Evolutionary conservation across 768 basidiomycete genomes (phyloP).

Genomic region (Dendrothele bispora): DNA sequence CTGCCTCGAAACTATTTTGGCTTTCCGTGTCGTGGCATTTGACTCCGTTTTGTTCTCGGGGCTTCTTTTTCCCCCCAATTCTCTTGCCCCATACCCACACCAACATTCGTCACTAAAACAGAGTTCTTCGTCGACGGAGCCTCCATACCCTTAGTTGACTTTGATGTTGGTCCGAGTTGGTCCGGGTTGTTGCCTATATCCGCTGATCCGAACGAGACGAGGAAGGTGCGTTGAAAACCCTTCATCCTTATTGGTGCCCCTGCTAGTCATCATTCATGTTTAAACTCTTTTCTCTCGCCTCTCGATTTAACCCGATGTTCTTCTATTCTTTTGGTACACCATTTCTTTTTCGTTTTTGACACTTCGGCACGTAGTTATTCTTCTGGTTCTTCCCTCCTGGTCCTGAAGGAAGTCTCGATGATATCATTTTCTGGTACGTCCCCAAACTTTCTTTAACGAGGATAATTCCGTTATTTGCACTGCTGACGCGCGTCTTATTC

Average conservation of each 20-base stretch:
- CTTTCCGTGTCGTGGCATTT: not conserved
- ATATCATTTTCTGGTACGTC: constrained; percentile 71
- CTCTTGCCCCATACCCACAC: not conserved
- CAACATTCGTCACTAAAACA: constrained; percentile 17
- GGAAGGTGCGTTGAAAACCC: constrained; percentile 46
- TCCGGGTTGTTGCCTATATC: constrained; percentile 75
- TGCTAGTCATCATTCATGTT: too few species aligned
- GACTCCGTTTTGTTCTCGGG: not conserved
- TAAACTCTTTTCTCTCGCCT: too few species aligned
- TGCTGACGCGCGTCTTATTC: not conserved
- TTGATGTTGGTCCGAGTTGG: constrained; percentile 77
- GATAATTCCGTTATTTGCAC: too few species aligned
- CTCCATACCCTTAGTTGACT: constrained; percentile 65
- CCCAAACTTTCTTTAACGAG: not conserved
- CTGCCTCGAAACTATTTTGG: not conserved
- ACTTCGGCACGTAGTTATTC: constrained; percentile 73
- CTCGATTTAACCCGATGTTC: too few species aligned
- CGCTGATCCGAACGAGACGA: constrained; percentile 54
- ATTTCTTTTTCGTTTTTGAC: not conserved
- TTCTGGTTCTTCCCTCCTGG: constrained; percentile 88
- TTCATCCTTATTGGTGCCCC: not conserved
- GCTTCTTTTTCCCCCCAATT: too few species aligned
- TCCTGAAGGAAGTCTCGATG: constrained; percentile 67
- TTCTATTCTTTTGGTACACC: not conserved
- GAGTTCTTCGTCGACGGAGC: constrained; percentile 73